These are phyloP conservation scores for Solanum ossicruentum DNA, from an alignment of 257 asterid species.

Conservation along the genomic window DNA sequence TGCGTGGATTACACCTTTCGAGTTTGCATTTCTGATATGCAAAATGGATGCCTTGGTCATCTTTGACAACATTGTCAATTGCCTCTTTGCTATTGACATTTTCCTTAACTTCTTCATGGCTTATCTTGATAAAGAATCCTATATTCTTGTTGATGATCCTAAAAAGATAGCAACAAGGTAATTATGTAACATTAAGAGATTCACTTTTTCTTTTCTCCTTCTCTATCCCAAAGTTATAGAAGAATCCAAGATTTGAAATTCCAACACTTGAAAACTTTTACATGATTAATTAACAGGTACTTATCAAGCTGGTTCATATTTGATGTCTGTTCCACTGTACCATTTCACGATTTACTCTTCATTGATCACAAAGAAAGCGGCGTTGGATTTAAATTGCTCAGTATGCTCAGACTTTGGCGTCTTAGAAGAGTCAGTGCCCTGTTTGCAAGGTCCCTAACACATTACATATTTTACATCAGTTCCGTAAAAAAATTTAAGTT, in stretches of 20 bases:
- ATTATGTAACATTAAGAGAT: background rate
- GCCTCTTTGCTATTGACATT: conserved; percentile 71
- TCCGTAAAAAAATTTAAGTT: background rate
- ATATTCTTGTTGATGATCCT: conserved; percentile 60
- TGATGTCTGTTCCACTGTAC: conserved; percentile 73
- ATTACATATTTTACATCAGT: background rate
- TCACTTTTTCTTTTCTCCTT: background rate
- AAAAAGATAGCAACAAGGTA: conserved; percentile 65
- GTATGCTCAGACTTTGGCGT: conserved; percentile 96
- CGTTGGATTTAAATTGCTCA: conserved; percentile 50
- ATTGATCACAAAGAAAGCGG: conserved; percentile 40
- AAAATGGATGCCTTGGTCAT: conserved; percentile 46
- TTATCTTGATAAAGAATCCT: conserved; percentile 53
- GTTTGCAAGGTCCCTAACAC: conserved; percentile 49
- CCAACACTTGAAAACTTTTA: background rate
- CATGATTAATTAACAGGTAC: conserved; percentile 41
- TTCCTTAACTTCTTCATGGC: conserved; percentile 83
- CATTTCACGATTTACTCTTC: conserved; percentile 61
- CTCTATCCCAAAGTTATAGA: background rate
- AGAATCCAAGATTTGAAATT: background rate
- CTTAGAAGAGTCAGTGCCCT: conserved; percentile 81
- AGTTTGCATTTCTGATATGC: conserved; percentile 65
- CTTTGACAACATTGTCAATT: conserved; percentile 62
- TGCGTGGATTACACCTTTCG: conserved; percentile 89
- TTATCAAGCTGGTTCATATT: conserved; percentile 71